A percentile compares a stretch with the other conserved stretches of the same genome.
These are phyloP conservation scores for Penicillium janthinellum DNA, from an alignment of 2,329 filamentous ascomycete species.

Conservation along the genomic window DNA sequence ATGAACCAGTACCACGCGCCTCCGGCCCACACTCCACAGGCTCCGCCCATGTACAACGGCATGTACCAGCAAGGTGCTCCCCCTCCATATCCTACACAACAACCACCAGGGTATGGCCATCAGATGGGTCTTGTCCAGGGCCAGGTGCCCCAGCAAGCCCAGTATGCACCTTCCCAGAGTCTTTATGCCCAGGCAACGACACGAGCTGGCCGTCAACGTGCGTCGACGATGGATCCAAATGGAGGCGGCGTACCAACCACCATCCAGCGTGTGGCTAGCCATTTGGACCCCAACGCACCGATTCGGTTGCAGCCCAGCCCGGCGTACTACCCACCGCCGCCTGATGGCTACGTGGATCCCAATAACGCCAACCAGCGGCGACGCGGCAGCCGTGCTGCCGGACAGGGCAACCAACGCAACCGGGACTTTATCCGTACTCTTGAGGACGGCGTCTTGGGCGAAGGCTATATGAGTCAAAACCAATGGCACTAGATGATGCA, in stretches of 20 bases:
- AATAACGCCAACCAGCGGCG: constrained; percentile 68
- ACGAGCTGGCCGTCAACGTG: constrained; percentile 78
- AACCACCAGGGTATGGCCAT: constrained; percentile 69
- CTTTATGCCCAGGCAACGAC: constrained; percentile 74
- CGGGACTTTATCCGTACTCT: constrained; percentile 92
- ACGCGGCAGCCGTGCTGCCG: constrained; percentile 70
- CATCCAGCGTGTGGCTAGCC: constrained; percentile 92
- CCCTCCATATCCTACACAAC: constrained; percentile 77
- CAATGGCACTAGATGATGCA: constrained; percentile 64
- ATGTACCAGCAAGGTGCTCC: constrained; percentile 75
- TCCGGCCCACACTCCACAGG: constrained; percentile 45
- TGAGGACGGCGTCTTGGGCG: constrained; percentile 91
- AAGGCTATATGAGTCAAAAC: constrained; percentile 78
- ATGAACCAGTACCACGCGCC: constrained; percentile 57
- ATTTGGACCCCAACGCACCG: constrained; percentile 90
- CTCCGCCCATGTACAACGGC: constrained; percentile 73
- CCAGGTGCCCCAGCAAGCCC: constrained; percentile 62
- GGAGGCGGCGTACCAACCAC: constrained; percentile 89
- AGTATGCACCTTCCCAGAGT: constrained; percentile 72
- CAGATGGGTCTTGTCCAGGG: constrained; percentile 71
- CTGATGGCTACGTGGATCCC: constrained; percentile 71
- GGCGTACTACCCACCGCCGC: constrained; percentile 92
- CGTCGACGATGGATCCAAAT: constrained; percentile 95
- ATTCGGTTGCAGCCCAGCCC: constrained; percentile 94
- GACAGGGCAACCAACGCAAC: constrained; percentile 56